phyloP scores from a whole-genome alignment of 768 basidiomycete genomes.

The Agrocybe praecox region DNA sequence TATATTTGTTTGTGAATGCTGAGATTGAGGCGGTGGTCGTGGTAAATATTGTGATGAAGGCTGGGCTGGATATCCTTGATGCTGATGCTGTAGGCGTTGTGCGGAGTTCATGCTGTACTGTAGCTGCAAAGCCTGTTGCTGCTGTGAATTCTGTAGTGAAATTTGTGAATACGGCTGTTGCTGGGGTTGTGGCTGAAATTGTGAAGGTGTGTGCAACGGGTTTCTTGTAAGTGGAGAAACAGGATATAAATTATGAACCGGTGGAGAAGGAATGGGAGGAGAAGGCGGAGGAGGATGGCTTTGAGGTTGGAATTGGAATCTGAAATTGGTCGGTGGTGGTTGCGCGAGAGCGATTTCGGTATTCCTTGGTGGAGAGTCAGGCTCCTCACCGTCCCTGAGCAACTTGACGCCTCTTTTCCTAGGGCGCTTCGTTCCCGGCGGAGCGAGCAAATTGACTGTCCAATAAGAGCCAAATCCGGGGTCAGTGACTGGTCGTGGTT shows the following conservation, averaged over 20 bases:
- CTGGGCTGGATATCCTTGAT: constrained; percentile 4
- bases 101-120: background rate
- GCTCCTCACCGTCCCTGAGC: no score
- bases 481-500: constrained; percentile 80
- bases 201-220: background rate
- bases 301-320: constrained; percentile 29
- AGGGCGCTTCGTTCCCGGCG: constrained; percentile 84
- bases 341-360: constrained; percentile 11
- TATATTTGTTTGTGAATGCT: constrained; percentile 6
- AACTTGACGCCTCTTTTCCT: constrained; percentile 67
- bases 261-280: constrained; percentile 1
- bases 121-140: background rate
- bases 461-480: constrained; percentile 89
- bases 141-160: constrained; percentile 3
- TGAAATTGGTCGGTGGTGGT: constrained; percentile 16
- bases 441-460: constrained; percentile 87
- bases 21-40: constrained; percentile 3
- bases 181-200: constrained; percentile 8
- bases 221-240: background rate
- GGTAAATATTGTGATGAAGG: constrained; percentile 4
- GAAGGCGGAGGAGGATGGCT: constrained; percentile 25
- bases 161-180: constrained; percentile 8
- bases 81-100: constrained; percentile 4
- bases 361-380: constrained; percentile 1
- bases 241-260: constrained; percentile 1